Percentiles rank a stretch among this genome's conserved stretches.
phyloP scores from a whole-genome alignment of 306 rosid species.

The Prunus mume region DNA sequence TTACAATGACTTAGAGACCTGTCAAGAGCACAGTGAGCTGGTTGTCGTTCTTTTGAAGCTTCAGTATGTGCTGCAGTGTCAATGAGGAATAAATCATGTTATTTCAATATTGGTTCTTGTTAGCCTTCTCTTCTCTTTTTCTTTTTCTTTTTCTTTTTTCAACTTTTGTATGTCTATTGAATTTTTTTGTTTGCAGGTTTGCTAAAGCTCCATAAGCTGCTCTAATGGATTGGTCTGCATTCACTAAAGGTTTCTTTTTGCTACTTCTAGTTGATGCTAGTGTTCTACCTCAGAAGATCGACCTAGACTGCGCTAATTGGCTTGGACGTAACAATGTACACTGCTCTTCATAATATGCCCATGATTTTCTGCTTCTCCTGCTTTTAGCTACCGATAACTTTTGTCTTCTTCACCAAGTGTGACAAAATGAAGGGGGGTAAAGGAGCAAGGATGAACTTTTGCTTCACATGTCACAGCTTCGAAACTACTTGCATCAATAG shows the following conservation, averaged over 20 bases:
- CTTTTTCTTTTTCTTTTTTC: background rate
- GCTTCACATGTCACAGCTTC: constrained; percentile 76
- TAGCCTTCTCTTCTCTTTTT: background rate
- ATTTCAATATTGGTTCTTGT: background rate
- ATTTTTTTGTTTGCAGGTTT: constrained; percentile 49
- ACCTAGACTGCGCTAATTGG: constrained; percentile 92
- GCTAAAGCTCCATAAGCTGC: constrained; percentile 85
- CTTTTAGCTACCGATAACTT: constrained; percentile 71
- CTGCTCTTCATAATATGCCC: background rate
- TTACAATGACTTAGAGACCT: background rate
- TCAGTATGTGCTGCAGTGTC: background rate
- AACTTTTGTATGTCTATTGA: background rate
- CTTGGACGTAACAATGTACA: constrained; percentile 80
- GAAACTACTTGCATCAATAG: constrained; percentile 85
- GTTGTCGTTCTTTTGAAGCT: background rate
- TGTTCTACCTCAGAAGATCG: constrained; percentile 89
- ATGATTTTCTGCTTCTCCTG: constrained; percentile 11
- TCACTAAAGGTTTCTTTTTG: constrained; percentile 86
- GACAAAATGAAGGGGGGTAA: constrained; percentile 71
- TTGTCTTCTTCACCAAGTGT: constrained; percentile 87
- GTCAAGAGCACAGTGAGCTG: background rate
- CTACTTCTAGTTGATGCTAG: constrained; percentile 85
- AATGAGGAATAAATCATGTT: background rate
- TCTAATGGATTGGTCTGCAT: constrained; percentile 79
- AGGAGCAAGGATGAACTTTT: constrained; percentile 92